A percentile compares a stretch with the other conserved stretches of the same genome.
Evolutionary conservation across 2,329 filamentous ascomycete genomes (phyloP).

Genomic region (Aspergillus ochraceus): DNA sequence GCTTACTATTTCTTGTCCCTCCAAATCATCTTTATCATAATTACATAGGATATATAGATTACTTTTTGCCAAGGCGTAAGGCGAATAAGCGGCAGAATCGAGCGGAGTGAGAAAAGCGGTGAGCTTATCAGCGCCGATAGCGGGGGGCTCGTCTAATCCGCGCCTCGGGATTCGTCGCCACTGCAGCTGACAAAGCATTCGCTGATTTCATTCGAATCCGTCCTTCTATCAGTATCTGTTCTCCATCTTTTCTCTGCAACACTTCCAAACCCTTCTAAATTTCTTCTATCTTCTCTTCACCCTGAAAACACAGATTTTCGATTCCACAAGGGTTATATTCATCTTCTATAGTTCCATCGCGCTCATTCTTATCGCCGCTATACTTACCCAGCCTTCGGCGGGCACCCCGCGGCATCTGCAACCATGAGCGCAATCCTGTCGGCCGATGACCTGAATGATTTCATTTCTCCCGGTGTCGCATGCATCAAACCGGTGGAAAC

Average conservation of each 20-base stretch:
- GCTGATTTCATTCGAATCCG: slow-evolving; percentile 9
- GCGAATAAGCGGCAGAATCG: slow-evolving; percentile 4
- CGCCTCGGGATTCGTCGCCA: slow-evolving; percentile 25
- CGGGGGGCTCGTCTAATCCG: slow-evolving; percentile 12
- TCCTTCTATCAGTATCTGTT: background rate
- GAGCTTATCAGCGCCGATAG: slow-evolving; percentile 30
- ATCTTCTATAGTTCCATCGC: background rate
- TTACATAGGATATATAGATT: too few species aligned
- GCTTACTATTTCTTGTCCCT: too few species aligned
- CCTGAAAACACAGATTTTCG: background rate
- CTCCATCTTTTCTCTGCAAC: background rate
- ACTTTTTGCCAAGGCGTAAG: background rate
- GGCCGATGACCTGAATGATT: slow-evolving; percentile 95
- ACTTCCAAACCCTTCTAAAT: background rate
- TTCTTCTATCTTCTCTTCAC: background rate
- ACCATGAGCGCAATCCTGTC: slow-evolving; percentile 96
- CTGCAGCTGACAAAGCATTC: slow-evolving; percentile 33
- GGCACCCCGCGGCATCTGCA: slow-evolving; percentile 12
- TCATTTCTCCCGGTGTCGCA: slow-evolving; percentile 94
- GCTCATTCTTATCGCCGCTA: background rate
- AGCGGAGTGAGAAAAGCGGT: slow-evolving; percentile 21
- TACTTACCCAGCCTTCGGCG: background rate
- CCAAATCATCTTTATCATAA: too few species aligned
- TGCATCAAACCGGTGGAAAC: slow-evolving; percentile 98
- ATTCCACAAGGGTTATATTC: background rate